These are phyloP conservation scores for Exserohilum rostratum DNA, from an alignment of 2,329 filamentous ascomycete genomes.

Conservation along the genomic window DNA sequence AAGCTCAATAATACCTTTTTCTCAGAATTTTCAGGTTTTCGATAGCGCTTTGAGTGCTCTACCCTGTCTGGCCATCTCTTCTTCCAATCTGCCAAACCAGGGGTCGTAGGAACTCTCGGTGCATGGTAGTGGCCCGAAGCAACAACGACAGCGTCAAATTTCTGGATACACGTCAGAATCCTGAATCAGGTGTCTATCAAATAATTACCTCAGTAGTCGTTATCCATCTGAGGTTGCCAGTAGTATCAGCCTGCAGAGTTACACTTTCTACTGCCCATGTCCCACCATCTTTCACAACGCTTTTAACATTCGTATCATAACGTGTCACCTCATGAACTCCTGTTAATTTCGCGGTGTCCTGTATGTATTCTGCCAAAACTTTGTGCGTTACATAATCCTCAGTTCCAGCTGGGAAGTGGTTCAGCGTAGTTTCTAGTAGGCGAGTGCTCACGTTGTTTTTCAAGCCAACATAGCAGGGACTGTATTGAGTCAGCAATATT, in stretches of 20 bases:
- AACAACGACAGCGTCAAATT: conserved; percentile 60
- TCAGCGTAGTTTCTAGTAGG: conserved; percentile 57
- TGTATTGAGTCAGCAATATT: conserved; percentile 27
- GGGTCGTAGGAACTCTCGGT: conserved; percentile 56
- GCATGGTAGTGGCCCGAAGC: conserved; percentile 63
- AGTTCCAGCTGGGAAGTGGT: conserved; percentile 65
- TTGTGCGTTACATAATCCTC: conserved; percentile 64
- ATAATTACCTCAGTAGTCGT: conserved; percentile 7
- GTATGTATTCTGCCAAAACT: conserved; percentile 65
- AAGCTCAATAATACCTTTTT: conserved; percentile 50
- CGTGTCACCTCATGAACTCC: conserved; percentile 58
- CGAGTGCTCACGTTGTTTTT: conserved; percentile 61
- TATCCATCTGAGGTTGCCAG: conserved; percentile 14
- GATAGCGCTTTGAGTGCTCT: conserved; percentile 60
- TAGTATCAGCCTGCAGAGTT: conserved; percentile 43
- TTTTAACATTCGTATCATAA: conserved; percentile 66
- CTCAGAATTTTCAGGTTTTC: conserved; percentile 55
- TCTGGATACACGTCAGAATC: conserved; percentile 24
- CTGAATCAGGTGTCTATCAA: accelerated
- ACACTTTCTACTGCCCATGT: conserved; percentile 62
- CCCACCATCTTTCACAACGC: conserved; percentile 53
- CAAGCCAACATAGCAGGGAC: conserved; percentile 60
- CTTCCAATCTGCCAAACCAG: conserved; percentile 57
- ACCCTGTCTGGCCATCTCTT: conserved; percentile 53
- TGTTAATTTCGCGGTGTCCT: conserved; percentile 60